Evolutionary conservation across 768 basidiomycete genomes (phyloP).

Genomic region (Boletus speciosus): DNA sequence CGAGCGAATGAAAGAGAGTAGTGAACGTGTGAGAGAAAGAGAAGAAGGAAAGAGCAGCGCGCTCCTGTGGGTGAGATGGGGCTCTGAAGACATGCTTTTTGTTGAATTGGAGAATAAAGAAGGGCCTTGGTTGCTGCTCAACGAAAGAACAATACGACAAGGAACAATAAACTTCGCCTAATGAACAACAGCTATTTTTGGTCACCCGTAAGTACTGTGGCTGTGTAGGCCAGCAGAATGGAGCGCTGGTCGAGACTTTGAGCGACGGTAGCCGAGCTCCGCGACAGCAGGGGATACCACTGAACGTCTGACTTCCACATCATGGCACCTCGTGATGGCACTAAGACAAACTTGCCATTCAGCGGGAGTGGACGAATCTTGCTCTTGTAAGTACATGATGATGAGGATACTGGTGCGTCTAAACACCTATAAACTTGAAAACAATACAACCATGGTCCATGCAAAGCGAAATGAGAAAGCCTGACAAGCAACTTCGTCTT

Average conservation of each 20-base stretch:
- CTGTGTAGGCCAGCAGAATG: slow-evolving; percentile 1
- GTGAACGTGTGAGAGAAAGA: slow-evolving; percentile 18
- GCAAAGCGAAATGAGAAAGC: background rate
- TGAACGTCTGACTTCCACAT: too few species aligned
- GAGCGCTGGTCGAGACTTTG: too few species aligned
- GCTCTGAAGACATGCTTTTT: slow-evolving; percentile 25
- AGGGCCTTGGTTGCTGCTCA: slow-evolving; percentile 18
- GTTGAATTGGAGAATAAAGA: slow-evolving; percentile 30
- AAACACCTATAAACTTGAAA: slow-evolving; percentile 1
- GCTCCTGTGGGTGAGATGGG: slow-evolving; percentile 15
- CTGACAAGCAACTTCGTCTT: background rate
- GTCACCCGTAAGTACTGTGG: slow-evolving; percentile 2
- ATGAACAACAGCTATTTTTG: slow-evolving; percentile 10
- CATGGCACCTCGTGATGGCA: background rate
- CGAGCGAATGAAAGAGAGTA: slow-evolving; percentile 24
- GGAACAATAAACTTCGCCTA: slow-evolving; percentile 27
- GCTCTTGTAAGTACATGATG: slow-evolving; percentile 10
- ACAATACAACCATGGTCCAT: slow-evolving; percentile 15
- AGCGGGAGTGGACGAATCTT: background rate
- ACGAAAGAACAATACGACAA: slow-evolving; percentile 22
- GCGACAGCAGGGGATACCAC: too few species aligned
- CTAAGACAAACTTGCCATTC: background rate
- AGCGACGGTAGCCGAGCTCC: background rate
- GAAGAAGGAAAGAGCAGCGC: slow-evolving; percentile 20
- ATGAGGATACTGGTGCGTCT: background rate